phyloP scores from a whole-genome alignment of 257 asterid genomes.

The Coffea canephora region DNA sequence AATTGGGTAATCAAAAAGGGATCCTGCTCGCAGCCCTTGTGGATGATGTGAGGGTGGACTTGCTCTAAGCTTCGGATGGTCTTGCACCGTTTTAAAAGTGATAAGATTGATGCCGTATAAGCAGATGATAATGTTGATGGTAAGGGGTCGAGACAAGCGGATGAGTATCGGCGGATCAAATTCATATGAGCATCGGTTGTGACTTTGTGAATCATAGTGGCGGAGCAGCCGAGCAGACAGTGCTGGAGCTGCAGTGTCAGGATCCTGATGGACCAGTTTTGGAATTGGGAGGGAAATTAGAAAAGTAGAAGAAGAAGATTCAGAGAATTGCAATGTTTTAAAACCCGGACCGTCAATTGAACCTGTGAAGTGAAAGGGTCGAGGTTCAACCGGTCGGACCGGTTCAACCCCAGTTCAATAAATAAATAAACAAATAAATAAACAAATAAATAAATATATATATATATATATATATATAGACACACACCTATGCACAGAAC shows the following conservation, averaged over 20 bases:
- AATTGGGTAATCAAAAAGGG: conserved; percentile 49
- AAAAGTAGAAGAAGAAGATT: too few relatives aligned
- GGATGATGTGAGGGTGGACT: conserved; percentile 52
- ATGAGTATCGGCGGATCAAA: background rate
- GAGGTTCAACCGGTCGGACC: too few relatives aligned
- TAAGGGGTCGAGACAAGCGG: background rate
- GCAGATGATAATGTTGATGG: background rate
- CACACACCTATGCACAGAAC: too few relatives aligned
- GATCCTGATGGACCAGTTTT: too few relatives aligned
- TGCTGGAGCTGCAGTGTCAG: background rate
- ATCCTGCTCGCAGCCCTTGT: conserved; percentile 64
- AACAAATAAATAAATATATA: too few relatives aligned
- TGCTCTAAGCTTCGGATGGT: conserved; percentile 36
- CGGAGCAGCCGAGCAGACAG: background rate
- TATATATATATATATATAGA: too few relatives aligned
- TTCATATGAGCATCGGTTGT: background rate
- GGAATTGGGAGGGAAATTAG: too few relatives aligned
- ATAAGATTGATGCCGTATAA: conserved; percentile 20
- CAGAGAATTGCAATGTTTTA: too few relatives aligned
- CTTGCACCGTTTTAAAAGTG: conserved; percentile 44
- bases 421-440: too few relatives aligned
- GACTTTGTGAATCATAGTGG: background rate
- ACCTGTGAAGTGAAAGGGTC: too few relatives aligned
- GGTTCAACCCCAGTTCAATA: too few relatives aligned
- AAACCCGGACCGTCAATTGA: too few relatives aligned